Conservation (phyloP, 139 green algal species). For the Edaphochlamys debaryana region DNA sequence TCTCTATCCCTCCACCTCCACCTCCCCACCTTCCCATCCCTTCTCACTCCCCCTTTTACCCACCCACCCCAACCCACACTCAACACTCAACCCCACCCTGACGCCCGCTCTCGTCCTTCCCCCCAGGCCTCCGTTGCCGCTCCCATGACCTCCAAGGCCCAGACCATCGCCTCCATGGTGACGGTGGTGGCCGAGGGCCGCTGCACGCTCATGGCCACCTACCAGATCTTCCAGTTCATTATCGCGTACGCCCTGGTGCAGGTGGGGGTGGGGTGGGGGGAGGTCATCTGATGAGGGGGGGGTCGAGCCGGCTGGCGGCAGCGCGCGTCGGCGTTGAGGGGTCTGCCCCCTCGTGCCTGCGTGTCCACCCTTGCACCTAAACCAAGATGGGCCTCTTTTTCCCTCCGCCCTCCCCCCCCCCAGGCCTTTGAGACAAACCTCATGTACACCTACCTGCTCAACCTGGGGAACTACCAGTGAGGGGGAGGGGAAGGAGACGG, state of each 20-base stretch:
- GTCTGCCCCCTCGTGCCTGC: too few species aligned
- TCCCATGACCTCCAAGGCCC: constrained; percentile 66
- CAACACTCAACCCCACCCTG: neutral
- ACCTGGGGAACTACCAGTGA: constrained; percentile 78
- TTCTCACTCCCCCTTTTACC: too few species aligned
- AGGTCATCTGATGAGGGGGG: too few species aligned
- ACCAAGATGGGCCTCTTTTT: too few species aligned
- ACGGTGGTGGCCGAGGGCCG: constrained; percentile 75
- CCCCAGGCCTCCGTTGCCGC: constrained; percentile 55
- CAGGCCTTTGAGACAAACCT: constrained; percentile 72
- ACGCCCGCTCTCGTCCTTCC: neutral
- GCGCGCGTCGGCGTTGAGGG: too few species aligned
- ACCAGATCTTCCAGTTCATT: constrained; percentile 84
- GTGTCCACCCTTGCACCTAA: neutral
- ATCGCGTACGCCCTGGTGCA: constrained; percentile 75
- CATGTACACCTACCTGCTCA: constrained; percentile 70
- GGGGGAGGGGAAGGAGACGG: too few species aligned
- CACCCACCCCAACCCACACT: too few species aligned
- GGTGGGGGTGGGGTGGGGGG: constrained; percentile 6
- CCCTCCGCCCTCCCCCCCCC: neutral
- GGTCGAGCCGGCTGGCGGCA: too few species aligned
- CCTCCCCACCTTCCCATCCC: too few species aligned
- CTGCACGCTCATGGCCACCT: constrained; percentile 71
- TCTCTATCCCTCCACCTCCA: too few species aligned
- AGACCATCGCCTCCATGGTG: constrained; percentile 74